Conservation (phyloP, 2,329 filamentous ascomycete genomes). For the Iodosphaeria phyllophila region DNA sequence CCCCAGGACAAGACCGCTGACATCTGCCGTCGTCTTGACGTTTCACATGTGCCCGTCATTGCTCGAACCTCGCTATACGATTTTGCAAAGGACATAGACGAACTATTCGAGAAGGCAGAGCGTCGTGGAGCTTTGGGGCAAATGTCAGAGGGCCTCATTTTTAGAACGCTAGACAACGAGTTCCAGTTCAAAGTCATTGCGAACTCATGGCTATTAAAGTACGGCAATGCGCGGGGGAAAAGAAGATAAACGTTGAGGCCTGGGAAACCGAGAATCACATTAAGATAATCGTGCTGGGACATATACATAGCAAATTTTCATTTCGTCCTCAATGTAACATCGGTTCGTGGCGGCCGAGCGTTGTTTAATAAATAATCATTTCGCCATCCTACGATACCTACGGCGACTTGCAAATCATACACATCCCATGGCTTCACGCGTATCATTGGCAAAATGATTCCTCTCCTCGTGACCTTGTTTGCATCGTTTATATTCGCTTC, state of each 20-base stretch:
- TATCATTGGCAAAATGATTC: no score
- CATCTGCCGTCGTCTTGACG: constrained; percentile 3
- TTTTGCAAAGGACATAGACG: constrained; percentile 5
- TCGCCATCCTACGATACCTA: no score
- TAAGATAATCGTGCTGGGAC: no score
- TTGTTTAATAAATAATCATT: no score
- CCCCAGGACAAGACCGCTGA: not conserved
- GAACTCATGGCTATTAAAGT: constrained; percentile 11
- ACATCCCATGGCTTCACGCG: no score
- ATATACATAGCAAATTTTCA: no score
- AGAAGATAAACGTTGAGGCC: constrained; percentile 1
- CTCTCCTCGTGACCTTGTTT: no score
- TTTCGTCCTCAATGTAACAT: no score
- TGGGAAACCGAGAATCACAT: no score
- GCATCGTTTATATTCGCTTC: no score
- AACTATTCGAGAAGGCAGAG: constrained; percentile 11
- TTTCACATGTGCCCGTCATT: constrained; percentile 6
- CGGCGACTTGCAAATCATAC: no score
- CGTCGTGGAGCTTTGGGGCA: constrained; percentile 7
- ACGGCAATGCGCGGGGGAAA: constrained; percentile 4
- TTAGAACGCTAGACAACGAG: constrained; percentile 7
- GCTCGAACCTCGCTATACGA: constrained; percentile 1
- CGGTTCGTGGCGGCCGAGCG: no score
- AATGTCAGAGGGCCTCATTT: constrained; percentile 12
- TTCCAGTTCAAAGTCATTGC: constrained; percentile 13